A percentile compares a stretch with the other conserved stretches of the same genome.
Conservation (phyloP, 805 yeast species). For the Nakazawaea molendinolei region DNA sequence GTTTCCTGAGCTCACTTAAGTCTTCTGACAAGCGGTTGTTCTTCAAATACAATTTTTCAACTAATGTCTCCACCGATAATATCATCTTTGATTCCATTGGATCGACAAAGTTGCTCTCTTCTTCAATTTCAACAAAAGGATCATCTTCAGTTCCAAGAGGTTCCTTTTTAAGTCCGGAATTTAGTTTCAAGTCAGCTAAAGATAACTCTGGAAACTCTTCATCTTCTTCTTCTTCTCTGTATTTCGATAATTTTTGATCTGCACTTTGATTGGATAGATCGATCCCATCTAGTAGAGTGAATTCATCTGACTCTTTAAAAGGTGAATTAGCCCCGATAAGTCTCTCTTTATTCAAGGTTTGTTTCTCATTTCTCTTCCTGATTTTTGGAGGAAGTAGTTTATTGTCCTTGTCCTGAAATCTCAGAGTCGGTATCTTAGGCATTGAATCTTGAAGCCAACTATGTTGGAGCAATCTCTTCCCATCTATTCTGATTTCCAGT, state of each 20-base stretch:
- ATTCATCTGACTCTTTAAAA: slow-evolving; percentile 6
- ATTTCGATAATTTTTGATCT: too few relatives aligned
- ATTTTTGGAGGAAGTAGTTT: slow-evolving; percentile 3
- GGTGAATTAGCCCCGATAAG: slow-evolving; percentile 9
- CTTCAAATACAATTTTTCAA: slow-evolving; percentile 4
- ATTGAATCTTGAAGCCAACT: slow-evolving; percentile 61
- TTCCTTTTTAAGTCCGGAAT: background rate
- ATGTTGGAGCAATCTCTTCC: slow-evolving; percentile 48
- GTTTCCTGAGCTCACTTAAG: background rate
- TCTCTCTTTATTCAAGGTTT: slow-evolving; percentile 1
- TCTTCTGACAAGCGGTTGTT: slow-evolving; percentile 6
- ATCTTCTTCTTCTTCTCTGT: too few relatives aligned
- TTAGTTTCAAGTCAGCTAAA: background rate
- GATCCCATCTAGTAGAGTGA: slow-evolving; percentile 19
- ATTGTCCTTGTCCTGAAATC: background rate
- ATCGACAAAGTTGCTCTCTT: slow-evolving; percentile 7
- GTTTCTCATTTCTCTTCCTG: slow-evolving; percentile 1
- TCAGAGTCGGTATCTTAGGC: slow-evolving; percentile 30
- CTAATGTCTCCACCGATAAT: slow-evolving; percentile 3
- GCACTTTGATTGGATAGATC: too few relatives aligned
- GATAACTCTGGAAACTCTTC: slow-evolving; percentile 20
- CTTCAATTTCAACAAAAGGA: slow-evolving; percentile 6
- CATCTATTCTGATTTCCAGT: slow-evolving; percentile 51
- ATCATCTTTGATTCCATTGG: slow-evolving; percentile 4
- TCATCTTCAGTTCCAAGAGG: slow-evolving; percentile 2